Conservation (phyloP, 306 rosid genomes). For the Gleditsia sinensis region DNA sequence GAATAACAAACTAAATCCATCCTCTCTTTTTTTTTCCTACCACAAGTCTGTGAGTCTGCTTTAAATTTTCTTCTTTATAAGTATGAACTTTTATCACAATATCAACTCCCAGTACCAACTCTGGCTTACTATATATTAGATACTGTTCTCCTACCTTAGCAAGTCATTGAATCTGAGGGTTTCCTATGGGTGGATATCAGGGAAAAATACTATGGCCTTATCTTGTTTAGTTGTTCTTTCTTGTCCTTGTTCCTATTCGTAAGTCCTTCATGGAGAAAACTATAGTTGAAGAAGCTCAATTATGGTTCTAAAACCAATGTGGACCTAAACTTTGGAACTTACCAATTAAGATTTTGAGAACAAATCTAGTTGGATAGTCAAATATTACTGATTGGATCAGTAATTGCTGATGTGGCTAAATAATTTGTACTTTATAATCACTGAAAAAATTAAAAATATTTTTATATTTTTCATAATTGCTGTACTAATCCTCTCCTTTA, state of each 20-base stretch:
- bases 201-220: conserved; percentile 7
- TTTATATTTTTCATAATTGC: no score
- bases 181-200: conserved; percentile 1
- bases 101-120: conserved; percentile 3
- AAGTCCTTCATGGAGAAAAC: neutral
- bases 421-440: no score
- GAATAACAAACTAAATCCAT: conserved; percentile 4
- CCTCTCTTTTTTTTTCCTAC: conserved; percentile 10
- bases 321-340: no score
- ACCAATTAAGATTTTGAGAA: no score
- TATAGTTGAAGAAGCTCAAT: no score
- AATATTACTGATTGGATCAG: no score
- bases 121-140: conserved; percentile 4
- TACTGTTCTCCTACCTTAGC: conserved; percentile 4
- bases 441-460: no score
- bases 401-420: no score
- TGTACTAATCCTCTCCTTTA: no score
- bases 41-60: conserved; percentile 2
- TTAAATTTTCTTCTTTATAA: conserved; percentile 7
- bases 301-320: no score
- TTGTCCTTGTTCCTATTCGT: conserved; percentile 21
- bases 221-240: conserved; percentile 31
- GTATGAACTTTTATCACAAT: conserved; percentile 12
- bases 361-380: no score
- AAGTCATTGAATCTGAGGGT: conserved; percentile 8